phyloP scores from a whole-genome alignment of 345 rosid species.

The Eucalyptus pumila region DNA sequence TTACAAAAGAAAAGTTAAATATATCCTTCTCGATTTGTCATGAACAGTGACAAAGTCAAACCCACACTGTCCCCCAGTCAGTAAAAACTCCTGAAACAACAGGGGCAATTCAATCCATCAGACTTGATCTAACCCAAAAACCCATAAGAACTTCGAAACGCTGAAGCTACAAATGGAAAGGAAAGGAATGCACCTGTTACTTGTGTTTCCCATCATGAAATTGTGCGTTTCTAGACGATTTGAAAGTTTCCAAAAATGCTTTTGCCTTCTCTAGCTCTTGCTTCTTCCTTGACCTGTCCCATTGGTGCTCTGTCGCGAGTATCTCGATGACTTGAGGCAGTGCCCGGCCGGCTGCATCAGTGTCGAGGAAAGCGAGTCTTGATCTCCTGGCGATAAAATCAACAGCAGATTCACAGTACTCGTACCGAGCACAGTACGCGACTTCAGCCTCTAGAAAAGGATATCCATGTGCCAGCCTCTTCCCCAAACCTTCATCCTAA shows the following conservation, averaged over 20 bases:
- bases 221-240: conserved; percentile 87
- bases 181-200: conserved; percentile 7
- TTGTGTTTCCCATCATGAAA: conserved; percentile 85
- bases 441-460: conserved; percentile 60
- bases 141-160: neutral
- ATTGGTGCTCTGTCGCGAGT: conserved; percentile 55
- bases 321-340: conserved; percentile 73
- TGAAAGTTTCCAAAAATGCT: conserved; percentile 75
- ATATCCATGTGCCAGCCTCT: conserved; percentile 86
- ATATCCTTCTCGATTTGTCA: neutral
- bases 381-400: conserved; percentile 96
- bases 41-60: neutral
- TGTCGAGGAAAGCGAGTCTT: conserved; percentile 90
- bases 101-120: neutral
- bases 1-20: neutral
- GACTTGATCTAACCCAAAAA: neutral
- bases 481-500: conserved; percentile 84
- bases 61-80: neutral
- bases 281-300: conserved; percentile 71
- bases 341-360: conserved; percentile 85
- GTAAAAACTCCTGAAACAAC: neutral
- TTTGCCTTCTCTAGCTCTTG: conserved; percentile 53
- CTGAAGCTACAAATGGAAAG: neutral
- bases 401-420: conserved; percentile 84
- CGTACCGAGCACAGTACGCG: conserved; percentile 81